Conservation (phyloP, 805 yeast genomes). For the Schizosaccharomyces osmophilus region DNA sequence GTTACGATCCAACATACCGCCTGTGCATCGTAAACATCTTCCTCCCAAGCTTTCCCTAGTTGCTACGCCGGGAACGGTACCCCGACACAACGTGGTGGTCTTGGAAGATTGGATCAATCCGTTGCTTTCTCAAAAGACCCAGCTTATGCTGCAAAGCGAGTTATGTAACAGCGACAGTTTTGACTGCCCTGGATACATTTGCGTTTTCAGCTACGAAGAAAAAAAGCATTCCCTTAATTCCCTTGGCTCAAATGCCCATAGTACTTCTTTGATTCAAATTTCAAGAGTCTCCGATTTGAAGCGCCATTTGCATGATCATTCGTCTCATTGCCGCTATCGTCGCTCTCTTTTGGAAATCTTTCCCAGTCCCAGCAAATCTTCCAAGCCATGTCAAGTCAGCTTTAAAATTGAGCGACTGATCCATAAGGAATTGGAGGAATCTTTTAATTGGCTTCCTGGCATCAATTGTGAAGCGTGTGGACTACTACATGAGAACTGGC, state of each 20-base stretch:
- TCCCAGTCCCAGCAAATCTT: neutral
- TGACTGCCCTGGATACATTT: neutral
- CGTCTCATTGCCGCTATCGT: neutral
- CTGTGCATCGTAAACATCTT: conserved; percentile 1
- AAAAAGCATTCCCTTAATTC: neutral
- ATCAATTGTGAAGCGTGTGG: neutral
- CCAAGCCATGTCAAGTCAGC: neutral
- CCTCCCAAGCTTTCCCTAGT: neutral
- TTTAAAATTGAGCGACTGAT: neutral
- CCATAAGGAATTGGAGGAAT: neutral
- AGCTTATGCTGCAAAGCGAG: neutral
- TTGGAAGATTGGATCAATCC: conserved; percentile 1
- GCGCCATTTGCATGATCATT: neutral
- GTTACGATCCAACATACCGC: neutral
- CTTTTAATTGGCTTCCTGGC: neutral
- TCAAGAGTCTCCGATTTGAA: neutral
- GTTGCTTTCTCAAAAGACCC: neutral
- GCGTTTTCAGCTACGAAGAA: neutral
- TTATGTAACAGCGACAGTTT: neutral
- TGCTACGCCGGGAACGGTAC: neutral
- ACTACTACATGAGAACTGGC: neutral
- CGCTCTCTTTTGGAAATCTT: neutral
- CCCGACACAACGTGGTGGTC: neutral
- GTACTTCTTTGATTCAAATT: neutral
- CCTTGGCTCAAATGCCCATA: neutral